These are phyloP conservation scores for Hirsutella thompsonii DNA, from an alignment of 2,329 filamentous ascomycete genomes.

Conservation along the genomic window DNA sequence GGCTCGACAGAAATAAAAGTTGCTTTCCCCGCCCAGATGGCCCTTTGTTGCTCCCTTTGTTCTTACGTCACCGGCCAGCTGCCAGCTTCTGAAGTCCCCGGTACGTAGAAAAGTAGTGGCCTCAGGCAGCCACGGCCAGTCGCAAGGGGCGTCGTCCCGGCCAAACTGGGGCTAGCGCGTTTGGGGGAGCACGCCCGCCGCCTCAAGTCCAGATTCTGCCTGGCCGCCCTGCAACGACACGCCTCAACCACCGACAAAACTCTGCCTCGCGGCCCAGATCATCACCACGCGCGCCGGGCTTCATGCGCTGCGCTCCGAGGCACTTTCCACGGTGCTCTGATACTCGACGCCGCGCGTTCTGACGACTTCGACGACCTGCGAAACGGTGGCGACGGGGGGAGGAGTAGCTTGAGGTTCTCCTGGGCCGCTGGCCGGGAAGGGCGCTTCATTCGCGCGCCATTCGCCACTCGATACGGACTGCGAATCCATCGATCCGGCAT, in stretches of 20 bases:
- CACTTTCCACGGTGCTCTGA: conserved; percentile 16
- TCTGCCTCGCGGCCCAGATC: conserved; percentile 20
- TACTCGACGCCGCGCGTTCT: conserved; percentile 19
- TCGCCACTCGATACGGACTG: conserved; percentile 18
- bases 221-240: conserved; percentile 23
- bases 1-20: neutral
- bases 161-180: conserved; percentile 20
- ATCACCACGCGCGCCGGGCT: conserved; percentile 42
- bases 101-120: conserved; percentile 2
- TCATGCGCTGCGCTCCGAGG: conserved; percentile 24
- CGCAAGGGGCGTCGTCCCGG: conserved; percentile 6
- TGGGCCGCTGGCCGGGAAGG: conserved; percentile 32
- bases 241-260: conserved; percentile 32
- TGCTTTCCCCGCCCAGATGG: neutral
- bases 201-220: conserved; percentile 32
- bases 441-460: conserved; percentile 29
- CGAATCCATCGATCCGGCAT: conserved; percentile 19
- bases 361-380: conserved; percentile 22
- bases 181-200: conserved; percentile 17
- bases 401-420: conserved; percentile 31
- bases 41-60: neutral
- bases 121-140: conserved; percentile 13
- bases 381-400: conserved; percentile 31
- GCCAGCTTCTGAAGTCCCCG: neutral
- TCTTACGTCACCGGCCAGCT: neutral